These are phyloP conservation scores for Boletellus ananiceps DNA, from an alignment of 768 basidiomycete genomes.

Conservation along the genomic window DNA sequence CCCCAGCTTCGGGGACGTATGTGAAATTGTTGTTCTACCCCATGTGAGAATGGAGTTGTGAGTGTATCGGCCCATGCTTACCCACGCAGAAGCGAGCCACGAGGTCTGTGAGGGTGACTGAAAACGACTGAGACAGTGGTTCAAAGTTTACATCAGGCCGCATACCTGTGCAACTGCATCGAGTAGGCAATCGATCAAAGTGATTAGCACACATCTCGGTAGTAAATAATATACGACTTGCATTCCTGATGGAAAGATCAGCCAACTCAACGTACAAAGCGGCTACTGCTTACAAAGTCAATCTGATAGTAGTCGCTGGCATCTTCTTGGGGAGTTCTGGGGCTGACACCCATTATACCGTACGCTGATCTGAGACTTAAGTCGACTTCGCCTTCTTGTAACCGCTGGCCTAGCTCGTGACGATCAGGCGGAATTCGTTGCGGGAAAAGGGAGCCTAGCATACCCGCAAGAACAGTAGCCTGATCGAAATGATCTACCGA, in stretches of 20 bases:
- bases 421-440: conserved; percentile 40
- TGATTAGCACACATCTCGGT: not conserved
- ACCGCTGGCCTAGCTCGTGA: conserved; percentile 7
- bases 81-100: conserved; percentile 62
- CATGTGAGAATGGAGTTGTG: conserved; percentile 1
- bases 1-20: conserved; percentile 44
- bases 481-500: conserved; percentile 37
- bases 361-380: conserved; percentile 52
- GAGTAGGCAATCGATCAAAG: not conserved
- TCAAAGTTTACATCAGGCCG: not conserved
- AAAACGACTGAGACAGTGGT: conserved; percentile 31
- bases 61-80: conserved; percentile 21
- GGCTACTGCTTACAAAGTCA: conserved; percentile 26
- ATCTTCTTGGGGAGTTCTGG: conserved; percentile 41
- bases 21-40: conserved; percentile 61
- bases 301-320: conserved; percentile 58
- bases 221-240: conserved; percentile 8
- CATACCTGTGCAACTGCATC: conserved; percentile 28
- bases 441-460: conserved; percentile 22
- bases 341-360: conserved; percentile 43
- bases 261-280: not conserved
- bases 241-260: conserved; percentile 26
- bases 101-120: conserved; percentile 61
- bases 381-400: conserved; percentile 40
- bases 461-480: conserved; percentile 45